Evolutionary conservation across 192 early-diverging fungal species (phyloP), one percentile per base, ranked within the genome.

Genomic region (Coemansia biformis): DNA sequence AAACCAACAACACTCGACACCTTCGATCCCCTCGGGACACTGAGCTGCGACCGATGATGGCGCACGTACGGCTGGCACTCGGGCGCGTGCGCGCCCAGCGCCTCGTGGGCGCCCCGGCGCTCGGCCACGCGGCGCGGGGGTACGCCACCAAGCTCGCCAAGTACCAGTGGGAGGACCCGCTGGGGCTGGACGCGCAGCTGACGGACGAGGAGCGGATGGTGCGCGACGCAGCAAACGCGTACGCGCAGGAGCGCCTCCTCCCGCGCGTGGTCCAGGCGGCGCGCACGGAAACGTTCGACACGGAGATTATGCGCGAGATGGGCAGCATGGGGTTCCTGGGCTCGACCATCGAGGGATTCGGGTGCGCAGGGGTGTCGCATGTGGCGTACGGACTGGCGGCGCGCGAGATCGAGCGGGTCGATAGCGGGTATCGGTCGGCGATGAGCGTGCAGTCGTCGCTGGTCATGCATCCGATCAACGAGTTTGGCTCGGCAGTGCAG

Each of bases 381-480:
- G 93, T 98, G 22, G 92, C 91, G 7, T 96, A 98, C 60, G 95
- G 95, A 31, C 76, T 98, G 43, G 91, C 87, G 46, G 95, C 95
- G 8, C 88, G 95, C 55, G 95, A 98, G 59, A 89, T 98, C 22
- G 95, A 98, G 74, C 78, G 86, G 75, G 83, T 98, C 22, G 95
- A 96, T 59, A 86, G 84, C 36, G 93, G 93, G n/a, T 98, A 96
- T 67, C 83, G 95, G 39, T 92, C 89, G 36, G 92, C 93, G 17
- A 96, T 98, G 95, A 89, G 86, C 66, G 95, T 98, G 46, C 95
- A 96, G 76, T 93, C 91, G 9, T 93, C 92, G n/a, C 70, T 98
- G 35, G 95, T 98, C 17, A 98, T 98, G 95, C 87, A 95, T 47
- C 93, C 95, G 35, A 96, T 98, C 48, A 81, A 98, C 64, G 90